phyloP scores from a whole-genome alignment of 192 early-diverging fungal genomes.

The Umbelopsis sp. region DNA sequence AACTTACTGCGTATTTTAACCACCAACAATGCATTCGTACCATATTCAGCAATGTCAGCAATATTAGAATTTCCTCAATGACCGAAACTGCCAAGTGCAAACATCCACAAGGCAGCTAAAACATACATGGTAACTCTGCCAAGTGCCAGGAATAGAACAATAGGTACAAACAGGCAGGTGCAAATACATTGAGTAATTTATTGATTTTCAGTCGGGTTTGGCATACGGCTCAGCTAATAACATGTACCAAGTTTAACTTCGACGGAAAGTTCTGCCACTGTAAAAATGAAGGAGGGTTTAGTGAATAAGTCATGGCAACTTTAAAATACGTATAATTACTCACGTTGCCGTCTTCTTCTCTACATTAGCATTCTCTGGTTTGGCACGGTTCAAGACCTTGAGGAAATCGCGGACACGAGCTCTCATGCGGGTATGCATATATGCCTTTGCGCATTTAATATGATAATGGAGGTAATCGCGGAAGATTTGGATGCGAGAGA shows the following conservation, averaged over 20 bases:
- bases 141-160: no score
- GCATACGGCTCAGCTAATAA: not conserved
- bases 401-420: conserved; percentile 93
- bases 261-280: conserved; percentile 41
- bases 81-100: no score
- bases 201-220: not conserved
- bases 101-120: no score
- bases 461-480: conserved; percentile 99
- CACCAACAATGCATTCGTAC: no score
- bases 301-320: not conserved
- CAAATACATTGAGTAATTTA: not conserved
- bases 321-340: not conserved
- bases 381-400: conserved; percentile 98
- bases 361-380: conserved; percentile 79
- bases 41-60: no score
- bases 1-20: no score
- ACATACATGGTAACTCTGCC: no score
- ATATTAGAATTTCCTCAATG: no score
- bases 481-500: conserved; percentile 96
- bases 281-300: not conserved
- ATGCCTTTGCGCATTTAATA: conserved; percentile 99
- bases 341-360: conserved; percentile 80
- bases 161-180: no score
- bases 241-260: conserved; percentile 12
- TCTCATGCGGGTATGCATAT: conserved; percentile 98